Evolutionary conservation across 345 rosid genomes (phyloP), one percentile per base, ranked within the genome.

Genomic region (Combretum micranthum): DNA sequence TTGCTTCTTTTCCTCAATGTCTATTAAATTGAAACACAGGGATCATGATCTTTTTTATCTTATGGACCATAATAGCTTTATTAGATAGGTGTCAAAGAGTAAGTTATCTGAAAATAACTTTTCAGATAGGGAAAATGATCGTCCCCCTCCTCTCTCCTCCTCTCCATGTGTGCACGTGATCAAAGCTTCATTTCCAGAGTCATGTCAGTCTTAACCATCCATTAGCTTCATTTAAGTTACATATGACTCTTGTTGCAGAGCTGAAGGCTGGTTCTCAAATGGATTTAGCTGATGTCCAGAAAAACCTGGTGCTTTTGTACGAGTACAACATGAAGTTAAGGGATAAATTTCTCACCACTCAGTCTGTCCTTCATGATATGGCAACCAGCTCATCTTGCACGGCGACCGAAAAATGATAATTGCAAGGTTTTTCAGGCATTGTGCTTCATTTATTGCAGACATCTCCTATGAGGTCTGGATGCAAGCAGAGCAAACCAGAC

Each of bases 271-370:
- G 72, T 64, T 78, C 87, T 42, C 78, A 77, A 69, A 56, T 80
- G 47, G 85, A 85, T 42, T 64, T 82, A 72, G 61, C 76, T 4
- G 89, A 83, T 47, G 80, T 89, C 57, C 80, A 75, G 67, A 87
- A 72, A 64, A 85, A 77, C 56, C 76, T 93, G 20, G 75, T 67
- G 56, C 65, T 61, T 19, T 66, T 93, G 47, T 80, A 83, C 20
- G 82, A 86, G 42, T 93, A 89, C 72, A 93, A 93, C 66, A 73
- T 85, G 32, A 69, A 70, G 75, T 74, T 93, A 53, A 80, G 91
- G 69, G 88, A 89, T 59, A 76, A 85, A 57, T 67, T 87, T 53
- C 47, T 76, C 14, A 85, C 81, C 23, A 70, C 84, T 15, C 90
- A 80, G 58, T 73, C 83, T 63, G 46, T 69, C 59, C 75, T 86